These are phyloP conservation scores for Apodospora peruviana DNA, from an alignment of 495 filamentous ascomycete species.

Conservation along the genomic window DNA sequence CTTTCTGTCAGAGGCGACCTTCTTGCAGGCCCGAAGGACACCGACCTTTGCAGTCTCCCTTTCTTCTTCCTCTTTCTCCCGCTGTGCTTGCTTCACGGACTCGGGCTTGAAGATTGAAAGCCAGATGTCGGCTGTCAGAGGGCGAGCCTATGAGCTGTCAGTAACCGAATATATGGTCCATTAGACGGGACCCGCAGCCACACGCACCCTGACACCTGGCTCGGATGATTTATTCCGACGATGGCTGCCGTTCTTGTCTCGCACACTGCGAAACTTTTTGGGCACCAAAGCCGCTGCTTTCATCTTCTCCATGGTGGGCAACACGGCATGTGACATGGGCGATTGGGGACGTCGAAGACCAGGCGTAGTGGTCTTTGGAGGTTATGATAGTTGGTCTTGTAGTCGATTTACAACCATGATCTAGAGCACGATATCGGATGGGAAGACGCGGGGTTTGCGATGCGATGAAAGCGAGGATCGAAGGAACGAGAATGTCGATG, in stretches of 20 bases:
- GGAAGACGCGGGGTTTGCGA: too few relatives aligned
- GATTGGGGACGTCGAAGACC: background rate
- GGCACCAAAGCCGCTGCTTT: conserved; percentile 23
- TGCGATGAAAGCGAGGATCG: too few relatives aligned
- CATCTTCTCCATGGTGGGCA: conserved; percentile 19
- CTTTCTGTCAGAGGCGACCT: too few relatives aligned
- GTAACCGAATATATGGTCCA: conserved; percentile 7
- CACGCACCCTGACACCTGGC: conserved; percentile 42
- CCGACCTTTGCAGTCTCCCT: conserved; percentile 36
- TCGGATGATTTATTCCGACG: conserved; percentile 45
- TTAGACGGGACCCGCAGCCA: conserved; percentile 9
- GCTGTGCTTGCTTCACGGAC: conserved; percentile 43
- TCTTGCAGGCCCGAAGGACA: too few relatives aligned
- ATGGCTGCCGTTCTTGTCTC: conserved; percentile 57
- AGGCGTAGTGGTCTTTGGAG: background rate
- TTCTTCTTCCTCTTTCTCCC: conserved; percentile 51
- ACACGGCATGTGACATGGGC: background rate
- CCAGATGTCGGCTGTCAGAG: conserved; percentile 36
- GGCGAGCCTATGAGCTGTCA: conserved; percentile 29
- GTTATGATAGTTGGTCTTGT: background rate
- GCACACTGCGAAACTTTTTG: conserved; percentile 62
- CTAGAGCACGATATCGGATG: too few relatives aligned
- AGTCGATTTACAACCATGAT: conserved; percentile 1
- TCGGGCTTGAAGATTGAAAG: conserved; percentile 53
- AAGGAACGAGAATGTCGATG: too few relatives aligned